These are phyloP conservation scores for Candida tropicalis DNA, from an alignment of 1,139 yeast genomes.

Conservation along the genomic window DNA sequence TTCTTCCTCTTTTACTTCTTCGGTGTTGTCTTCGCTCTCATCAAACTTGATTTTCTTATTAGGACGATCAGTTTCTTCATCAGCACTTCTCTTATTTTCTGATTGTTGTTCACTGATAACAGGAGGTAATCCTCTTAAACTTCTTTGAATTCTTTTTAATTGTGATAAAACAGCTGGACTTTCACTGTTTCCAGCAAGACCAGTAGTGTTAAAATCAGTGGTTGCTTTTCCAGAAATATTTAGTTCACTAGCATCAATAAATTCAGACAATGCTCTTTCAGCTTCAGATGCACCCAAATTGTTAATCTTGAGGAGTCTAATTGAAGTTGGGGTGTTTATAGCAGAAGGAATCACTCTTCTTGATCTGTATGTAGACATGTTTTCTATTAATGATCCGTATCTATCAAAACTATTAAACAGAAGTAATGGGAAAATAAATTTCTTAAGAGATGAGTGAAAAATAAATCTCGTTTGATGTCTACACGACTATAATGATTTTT, in stretches of 20 bases:
- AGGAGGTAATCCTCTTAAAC: slow-evolving; percentile 75
- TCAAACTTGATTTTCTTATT: slow-evolving; percentile 34
- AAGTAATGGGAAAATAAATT: slow-evolving; percentile 6
- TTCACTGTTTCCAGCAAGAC: slow-evolving; percentile 26
- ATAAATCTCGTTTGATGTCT: not conserved
- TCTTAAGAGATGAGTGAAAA: slow-evolving; percentile 7
- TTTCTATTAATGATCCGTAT: too few relatives aligned
- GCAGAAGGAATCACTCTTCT: slow-evolving; percentile 48
- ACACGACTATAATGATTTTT: slow-evolving; percentile 6
- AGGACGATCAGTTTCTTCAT: slow-evolving; percentile 22
- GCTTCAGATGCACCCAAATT: slow-evolving; percentile 43
- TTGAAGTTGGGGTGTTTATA: slow-evolving; percentile 52
- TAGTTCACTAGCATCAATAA: slow-evolving; percentile 44
- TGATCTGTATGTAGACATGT: slow-evolving; percentile 32
- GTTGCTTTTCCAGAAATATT: slow-evolving; percentile 10
- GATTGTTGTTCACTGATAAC: slow-evolving; percentile 27
- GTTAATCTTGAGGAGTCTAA: slow-evolving; percentile 33
- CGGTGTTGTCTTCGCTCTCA: slow-evolving; percentile 22
- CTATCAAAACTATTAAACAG: too few relatives aligned
- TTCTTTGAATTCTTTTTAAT: slow-evolving; percentile 67
- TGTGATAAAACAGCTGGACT: slow-evolving; percentile 53
- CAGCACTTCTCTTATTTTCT: slow-evolving; percentile 21
- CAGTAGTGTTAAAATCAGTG: slow-evolving; percentile 18
- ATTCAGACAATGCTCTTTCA: slow-evolving; percentile 47
- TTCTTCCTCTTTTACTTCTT: slow-evolving; percentile 19